Percentiles rank a stretch among this genome's conserved stretches.
Evolutionary conservation across 257 asterid species (phyloP).

Genomic region (Galeopsis tetrahit): DNA sequence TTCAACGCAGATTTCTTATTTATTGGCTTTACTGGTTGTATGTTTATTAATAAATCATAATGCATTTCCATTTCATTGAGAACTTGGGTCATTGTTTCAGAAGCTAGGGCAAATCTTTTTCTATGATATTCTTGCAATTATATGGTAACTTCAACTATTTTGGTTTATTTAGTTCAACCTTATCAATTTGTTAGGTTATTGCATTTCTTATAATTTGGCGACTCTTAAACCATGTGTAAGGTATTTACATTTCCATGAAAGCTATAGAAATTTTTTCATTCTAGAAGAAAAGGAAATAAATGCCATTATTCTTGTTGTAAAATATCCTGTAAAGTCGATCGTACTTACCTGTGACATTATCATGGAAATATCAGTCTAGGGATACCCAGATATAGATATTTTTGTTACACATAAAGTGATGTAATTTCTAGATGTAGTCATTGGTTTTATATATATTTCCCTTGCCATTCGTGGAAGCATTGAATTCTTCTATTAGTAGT

Average conservation of each 20-base stretch:
- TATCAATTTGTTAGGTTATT: slow-evolving; percentile 20
- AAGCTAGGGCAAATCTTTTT: background rate
- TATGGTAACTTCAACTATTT: background rate
- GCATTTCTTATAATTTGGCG: slow-evolving; percentile 12
- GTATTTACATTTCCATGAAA: background rate
- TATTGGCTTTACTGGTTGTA: slow-evolving; percentile 11
- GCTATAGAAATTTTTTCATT: background rate
- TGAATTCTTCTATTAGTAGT: slow-evolving; percentile 19
- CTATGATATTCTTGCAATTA: background rate
- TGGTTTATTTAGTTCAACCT: slow-evolving; percentile 18
- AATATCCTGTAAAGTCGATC: slow-evolving; percentile 21
- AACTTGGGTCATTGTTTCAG: slow-evolving; percentile 20
- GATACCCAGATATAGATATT: background rate
- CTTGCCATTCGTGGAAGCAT: background rate
- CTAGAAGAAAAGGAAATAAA: background rate
- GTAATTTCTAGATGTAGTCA: background rate
- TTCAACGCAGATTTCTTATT: slow-evolving; percentile 5
- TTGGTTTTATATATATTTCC: background rate
- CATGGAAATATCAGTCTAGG: background rate
- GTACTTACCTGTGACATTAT: slow-evolving; percentile 15
- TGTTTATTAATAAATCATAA: background rate
- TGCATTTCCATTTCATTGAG: slow-evolving; percentile 10
- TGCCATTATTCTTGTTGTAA: slow-evolving; percentile 1
- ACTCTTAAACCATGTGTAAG: background rate
- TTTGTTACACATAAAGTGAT: background rate